Conservation (phyloP, 2,329 filamentous ascomycete genomes). For the Aspergillus niger region DNA sequence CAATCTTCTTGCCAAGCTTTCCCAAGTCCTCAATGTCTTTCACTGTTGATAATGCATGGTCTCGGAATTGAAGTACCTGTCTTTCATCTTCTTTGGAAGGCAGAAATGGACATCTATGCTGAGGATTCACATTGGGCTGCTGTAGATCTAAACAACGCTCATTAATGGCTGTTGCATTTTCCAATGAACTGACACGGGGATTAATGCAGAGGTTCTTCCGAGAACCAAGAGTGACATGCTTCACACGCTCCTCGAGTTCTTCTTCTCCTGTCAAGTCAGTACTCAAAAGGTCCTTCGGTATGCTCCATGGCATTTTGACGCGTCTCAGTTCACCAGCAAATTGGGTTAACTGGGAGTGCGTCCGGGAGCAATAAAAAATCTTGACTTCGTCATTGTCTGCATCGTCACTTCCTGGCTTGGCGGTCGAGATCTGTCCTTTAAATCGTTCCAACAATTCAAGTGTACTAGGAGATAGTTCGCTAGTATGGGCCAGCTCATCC, state of each 20-base stretch:
- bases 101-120: conserved; percentile 73
- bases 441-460: conserved; percentile 70
- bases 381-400: conserved; percentile 67
- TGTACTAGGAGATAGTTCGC: conserved; percentile 71
- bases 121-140: conserved; percentile 63
- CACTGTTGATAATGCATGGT: conserved; percentile 78
- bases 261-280: conserved; percentile 24
- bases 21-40: conserved; percentile 93
- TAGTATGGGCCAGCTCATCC: conserved; percentile 34
- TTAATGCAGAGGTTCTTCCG: conserved; percentile 91
- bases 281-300: conserved; percentile 51
- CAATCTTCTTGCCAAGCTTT: conserved; percentile 72
- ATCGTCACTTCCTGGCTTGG: conserved; percentile 40
- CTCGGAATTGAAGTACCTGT: conserved; percentile 77
- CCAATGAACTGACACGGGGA: conserved; percentile 71
- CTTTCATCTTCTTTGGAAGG: conserved; percentile 75
- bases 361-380: conserved; percentile 90
- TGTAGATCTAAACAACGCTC: conserved; percentile 91
- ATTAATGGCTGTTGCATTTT: conserved; percentile 78
- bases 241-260: conserved; percentile 62
- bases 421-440: conserved; percentile 46
- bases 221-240: conserved; percentile 81
- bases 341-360: conserved; percentile 87
- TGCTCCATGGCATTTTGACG: conserved; percentile 72
- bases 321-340: conserved; percentile 81